Evolutionary conservation across 2,329 filamentous ascomycete species (phyloP), one percentile per base, ranked within the genome.

Genomic region (Karstenula rhodostoma): DNA sequence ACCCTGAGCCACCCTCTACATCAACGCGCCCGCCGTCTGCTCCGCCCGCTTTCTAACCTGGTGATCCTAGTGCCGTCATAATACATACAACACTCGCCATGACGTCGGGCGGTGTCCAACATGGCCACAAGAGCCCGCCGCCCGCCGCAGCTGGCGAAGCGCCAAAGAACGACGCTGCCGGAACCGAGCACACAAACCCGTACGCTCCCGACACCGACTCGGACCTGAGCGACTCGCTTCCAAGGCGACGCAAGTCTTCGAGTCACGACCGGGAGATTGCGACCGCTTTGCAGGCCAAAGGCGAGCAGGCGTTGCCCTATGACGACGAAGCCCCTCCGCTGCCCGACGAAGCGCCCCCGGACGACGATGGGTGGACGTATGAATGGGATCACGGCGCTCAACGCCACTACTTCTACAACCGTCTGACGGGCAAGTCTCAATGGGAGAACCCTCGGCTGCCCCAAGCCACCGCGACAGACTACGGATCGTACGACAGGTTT

Each of bases 371-470:
- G 60, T 97, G 93, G 93, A 88, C 91, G 60, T 88, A 88, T 37
- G 83, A 91, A 60, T 96, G 91, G 91, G 92, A 96, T 69, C 79
- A 85, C 25, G 83, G 77, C 54, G 84, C 85, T 1, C 85, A 89
- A 65, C 85, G 87, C 4, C 96, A 89, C 81, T 96, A 93, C 80
- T 97, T 96, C 79, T 89, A 89, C 82, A 97, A 96, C 76, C 88
- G 89, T 67, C 89, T 91, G 76, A 95, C 91, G 4, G 85, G 81
- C 86, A 60, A 88, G 88, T 56, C 64, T 33, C 93, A 95, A 73
- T 95, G 93, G 90, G 90, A 94, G 37, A 97, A 97, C 71, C 93
- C 93, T 6, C 90, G 93, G 52, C 82, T 94, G 4, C 85, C 89
- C 5, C 80, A 81, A 50, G 78, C 79, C 32, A 62, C 69, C 48